Percentiles rank a stretch among this genome's conserved stretches.
Evolutionary conservation across 257 asterid species (phyloP).

Genomic region (Eucommia ulmoides): DNA sequence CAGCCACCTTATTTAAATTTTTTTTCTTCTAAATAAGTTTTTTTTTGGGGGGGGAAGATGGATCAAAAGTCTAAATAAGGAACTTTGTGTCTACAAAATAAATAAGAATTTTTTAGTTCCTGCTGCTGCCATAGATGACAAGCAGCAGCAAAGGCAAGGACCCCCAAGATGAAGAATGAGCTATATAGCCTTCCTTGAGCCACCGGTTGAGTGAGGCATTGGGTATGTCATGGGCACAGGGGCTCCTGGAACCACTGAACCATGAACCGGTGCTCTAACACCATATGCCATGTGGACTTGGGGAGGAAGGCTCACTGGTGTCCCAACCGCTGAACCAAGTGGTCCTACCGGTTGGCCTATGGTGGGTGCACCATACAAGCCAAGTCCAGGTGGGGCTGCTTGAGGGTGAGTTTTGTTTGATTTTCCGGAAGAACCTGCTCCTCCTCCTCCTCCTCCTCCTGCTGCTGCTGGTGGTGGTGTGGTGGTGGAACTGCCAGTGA

Average conservation of each 20-base stretch:
- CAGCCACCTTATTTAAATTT: too few relatives aligned
- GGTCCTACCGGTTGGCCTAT: constrained; percentile 75
- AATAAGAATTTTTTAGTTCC: constrained; percentile 1
- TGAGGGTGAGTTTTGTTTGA: constrained; percentile 31
- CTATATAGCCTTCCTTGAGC: neutral
- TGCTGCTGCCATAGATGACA: too few relatives aligned
- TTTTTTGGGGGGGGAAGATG: constrained; percentile 7
- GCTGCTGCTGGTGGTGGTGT: constrained; percentile 21
- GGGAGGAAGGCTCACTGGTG: constrained; percentile 46
- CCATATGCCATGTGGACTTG: constrained; percentile 41
- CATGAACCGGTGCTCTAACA: constrained; percentile 38
- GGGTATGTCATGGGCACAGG: constrained; percentile 34
- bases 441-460: too few relatives aligned
- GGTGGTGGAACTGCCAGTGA: constrained; percentile 61
- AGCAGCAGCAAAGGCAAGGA: too few relatives aligned
- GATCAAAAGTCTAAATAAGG: constrained; percentile 4
- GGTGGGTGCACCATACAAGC: constrained; percentile 42
- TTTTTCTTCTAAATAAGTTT: too few relatives aligned
- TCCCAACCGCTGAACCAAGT: constrained; percentile 62
- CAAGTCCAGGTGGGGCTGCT: constrained; percentile 22
- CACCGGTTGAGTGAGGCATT: constrained; percentile 30
- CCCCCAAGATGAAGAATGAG: constrained; percentile 2
- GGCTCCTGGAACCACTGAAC: constrained; percentile 34
- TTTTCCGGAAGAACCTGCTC: constrained; percentile 34
- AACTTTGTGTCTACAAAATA: constrained; percentile 2